Percentiles rank a stretch among this genome's conserved stretches.
phyloP scores from a whole-genome alignment of 805 yeast genomes.

The Yarrowia alimentaria region DNA sequence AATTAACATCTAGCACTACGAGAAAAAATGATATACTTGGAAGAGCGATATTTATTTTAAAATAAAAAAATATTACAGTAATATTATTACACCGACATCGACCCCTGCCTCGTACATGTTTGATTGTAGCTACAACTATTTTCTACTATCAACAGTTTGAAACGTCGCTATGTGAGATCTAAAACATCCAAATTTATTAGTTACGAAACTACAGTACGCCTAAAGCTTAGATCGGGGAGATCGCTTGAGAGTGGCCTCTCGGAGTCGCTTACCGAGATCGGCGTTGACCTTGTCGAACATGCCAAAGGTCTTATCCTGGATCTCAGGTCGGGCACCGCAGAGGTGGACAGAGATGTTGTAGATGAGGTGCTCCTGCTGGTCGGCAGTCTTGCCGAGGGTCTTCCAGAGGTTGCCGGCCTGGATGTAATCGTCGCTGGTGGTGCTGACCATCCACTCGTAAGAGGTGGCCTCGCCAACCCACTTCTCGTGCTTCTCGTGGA shows the following conservation, averaged over 20 bases:
- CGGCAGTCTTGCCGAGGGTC: constrained; percentile 71
- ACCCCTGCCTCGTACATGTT: too few species aligned
- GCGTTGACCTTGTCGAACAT: constrained; percentile 72
- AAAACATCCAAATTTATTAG: too few species aligned
- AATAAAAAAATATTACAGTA: too few species aligned
- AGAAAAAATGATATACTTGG: too few species aligned
- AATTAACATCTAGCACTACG: too few species aligned
- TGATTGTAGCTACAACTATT: too few species aligned
- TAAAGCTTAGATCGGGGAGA: constrained; percentile 44
- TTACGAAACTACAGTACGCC: constrained; percentile 14
- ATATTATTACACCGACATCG: too few species aligned
- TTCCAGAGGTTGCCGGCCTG: constrained; percentile 80
- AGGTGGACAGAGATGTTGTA: constrained; percentile 80
- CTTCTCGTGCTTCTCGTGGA: constrained; percentile 61
- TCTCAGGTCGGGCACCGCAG: constrained; percentile 60
- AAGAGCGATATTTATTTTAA: too few species aligned
- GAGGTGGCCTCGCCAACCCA: constrained; percentile 83
- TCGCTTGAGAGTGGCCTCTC: constrained; percentile 57
- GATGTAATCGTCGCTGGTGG: constrained; percentile 65
- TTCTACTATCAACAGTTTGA: too few species aligned
- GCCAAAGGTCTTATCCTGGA: constrained; percentile 76
- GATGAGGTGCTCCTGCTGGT: constrained; percentile 80
- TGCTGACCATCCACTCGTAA: constrained; percentile 75
- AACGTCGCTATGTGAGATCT: too few species aligned
- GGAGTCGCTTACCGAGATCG: constrained; percentile 64